Conservation (phyloP, 352 stramenopile species). For the Phytopythium chamaehyphon region DNA sequence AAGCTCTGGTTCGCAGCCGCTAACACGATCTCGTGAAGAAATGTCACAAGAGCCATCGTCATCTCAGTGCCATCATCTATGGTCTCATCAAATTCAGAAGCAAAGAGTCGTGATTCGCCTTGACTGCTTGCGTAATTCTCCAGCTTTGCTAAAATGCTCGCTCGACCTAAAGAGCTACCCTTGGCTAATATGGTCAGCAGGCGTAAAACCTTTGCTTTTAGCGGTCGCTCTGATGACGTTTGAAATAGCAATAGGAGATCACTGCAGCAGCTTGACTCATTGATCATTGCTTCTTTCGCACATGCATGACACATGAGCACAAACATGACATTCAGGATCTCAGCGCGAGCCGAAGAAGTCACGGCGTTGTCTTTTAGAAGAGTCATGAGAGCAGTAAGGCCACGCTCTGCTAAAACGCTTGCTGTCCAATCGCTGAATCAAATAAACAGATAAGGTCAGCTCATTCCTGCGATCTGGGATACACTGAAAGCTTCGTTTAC, state of each 20-base stretch:
- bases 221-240: conserved; percentile 9
- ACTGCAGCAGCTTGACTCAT: conserved; percentile 25
- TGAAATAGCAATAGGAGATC: conserved; percentile 26
- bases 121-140: neutral
- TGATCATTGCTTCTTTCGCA: conserved; percentile 25
- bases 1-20: neutral
- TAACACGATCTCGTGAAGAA: neutral
- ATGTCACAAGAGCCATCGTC: neutral
- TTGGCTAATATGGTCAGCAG: neutral
- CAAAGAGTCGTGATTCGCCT: neutral
- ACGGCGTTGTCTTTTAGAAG: conserved; percentile 24
- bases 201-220: conserved; percentile 25
- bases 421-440: conserved; percentile 43
- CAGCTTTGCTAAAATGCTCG: neutral
- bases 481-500: no score
- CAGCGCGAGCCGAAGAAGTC: conserved; percentile 18
- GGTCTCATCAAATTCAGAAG: neutral
- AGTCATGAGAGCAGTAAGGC: conserved; percentile 31
- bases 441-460: conserved; percentile 2
- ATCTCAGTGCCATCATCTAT: neutral
- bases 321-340: conserved; percentile 52
- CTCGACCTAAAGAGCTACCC: neutral
- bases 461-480: no score
- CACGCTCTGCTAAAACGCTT: conserved; percentile 42
- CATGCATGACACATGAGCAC: conserved; percentile 30